Percentiles rank a stretch among this genome's conserved stretches.
These are phyloP conservation scores for Coniochaeta sp. DNA, from an alignment of 2,329 filamentous ascomycete species.

Conservation along the genomic window DNA sequence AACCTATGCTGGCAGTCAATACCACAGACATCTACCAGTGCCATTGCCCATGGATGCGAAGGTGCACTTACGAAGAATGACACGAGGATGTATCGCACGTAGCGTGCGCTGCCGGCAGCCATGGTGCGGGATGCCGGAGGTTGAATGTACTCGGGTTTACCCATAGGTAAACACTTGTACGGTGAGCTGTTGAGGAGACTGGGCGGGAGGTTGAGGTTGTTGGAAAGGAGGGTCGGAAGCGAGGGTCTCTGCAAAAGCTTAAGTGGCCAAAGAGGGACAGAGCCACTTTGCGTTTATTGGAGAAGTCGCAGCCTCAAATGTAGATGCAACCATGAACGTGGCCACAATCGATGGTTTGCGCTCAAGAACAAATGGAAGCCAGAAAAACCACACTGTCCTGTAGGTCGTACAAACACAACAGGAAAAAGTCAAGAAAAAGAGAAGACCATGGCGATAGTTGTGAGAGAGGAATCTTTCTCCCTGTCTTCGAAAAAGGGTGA, in stretches of 20 bases:
- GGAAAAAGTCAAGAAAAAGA: neutral
- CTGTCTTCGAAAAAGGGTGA: neutral
- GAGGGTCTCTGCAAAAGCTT: neutral
- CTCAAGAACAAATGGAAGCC: neutral
- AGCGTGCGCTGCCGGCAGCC: conserved; percentile 66
- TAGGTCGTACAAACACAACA: neutral
- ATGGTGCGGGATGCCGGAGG: conserved; percentile 20
- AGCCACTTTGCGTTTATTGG: neutral
- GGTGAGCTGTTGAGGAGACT: neutral
- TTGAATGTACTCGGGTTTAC: neutral
- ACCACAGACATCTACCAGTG: conserved; percentile 7
- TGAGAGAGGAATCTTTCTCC: neutral
- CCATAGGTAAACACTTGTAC: neutral
- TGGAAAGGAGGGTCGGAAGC: neutral
- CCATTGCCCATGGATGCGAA: neutral
- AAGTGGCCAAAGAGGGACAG: neutral
- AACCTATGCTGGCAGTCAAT: conserved; percentile 30
- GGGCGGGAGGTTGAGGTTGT: neutral
- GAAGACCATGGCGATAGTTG: neutral
- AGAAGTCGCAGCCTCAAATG: neutral
- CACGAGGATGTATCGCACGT: conserved; percentile 70
- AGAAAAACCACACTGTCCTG: neutral
- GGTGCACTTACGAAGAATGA: conserved; percentile 66
- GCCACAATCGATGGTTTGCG: neutral
- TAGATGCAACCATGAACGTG: neutral